These are phyloP conservation scores for Ogataea saltuana DNA, from an alignment of 805 yeast genomes.

Conservation along the genomic window DNA sequence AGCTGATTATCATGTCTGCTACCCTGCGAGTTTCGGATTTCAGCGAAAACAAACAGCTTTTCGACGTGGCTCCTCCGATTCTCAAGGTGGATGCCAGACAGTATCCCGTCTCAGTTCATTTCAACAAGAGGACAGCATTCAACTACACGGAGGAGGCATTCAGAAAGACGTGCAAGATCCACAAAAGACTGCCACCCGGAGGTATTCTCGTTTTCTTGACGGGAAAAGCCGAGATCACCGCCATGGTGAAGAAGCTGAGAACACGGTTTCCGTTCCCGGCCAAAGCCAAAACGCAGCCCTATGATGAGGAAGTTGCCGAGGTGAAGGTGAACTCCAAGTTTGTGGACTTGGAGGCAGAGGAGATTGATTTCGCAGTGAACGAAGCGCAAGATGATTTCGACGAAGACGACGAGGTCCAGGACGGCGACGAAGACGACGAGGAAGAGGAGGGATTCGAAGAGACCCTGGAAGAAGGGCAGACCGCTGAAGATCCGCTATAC, in stretches of 20 bases:
- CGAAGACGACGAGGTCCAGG: slow-evolving; percentile 45
- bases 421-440: slow-evolving; percentile 50
- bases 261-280: slow-evolving; percentile 62
- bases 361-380: slow-evolving; percentile 61
- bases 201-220: slow-evolving; percentile 90
- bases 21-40: slow-evolving; percentile 92
- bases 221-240: slow-evolving; percentile 89
- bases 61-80: slow-evolving; percentile 78
- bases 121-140: slow-evolving; percentile 73
- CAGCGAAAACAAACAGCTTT: slow-evolving; percentile 73
- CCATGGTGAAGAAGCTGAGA: slow-evolving; percentile 68
- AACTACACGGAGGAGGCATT: slow-evolving; percentile 87
- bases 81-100: slow-evolving; percentile 90
- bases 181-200: slow-evolving; percentile 84
- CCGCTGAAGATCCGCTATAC: slow-evolving; percentile 74
- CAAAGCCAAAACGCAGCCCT: slow-evolving; percentile 18
- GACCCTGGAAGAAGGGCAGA: slow-evolving; percentile 65
- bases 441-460: slow-evolving; percentile 76
- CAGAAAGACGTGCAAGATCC: slow-evolving; percentile 83
- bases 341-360: slow-evolving; percentile 83
- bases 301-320: slow-evolving; percentile 38
- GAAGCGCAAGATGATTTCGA: slow-evolving; percentile 42
- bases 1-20: slow-evolving; percentile 94
- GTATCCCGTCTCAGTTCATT: slow-evolving; percentile 89
- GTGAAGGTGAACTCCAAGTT: slow-evolving; percentile 56